Evolutionary conservation across 305 asterid species (phyloP), one percentile per base, ranked within the genome.

Genomic region (Fraxinus angustifolia): DNA sequence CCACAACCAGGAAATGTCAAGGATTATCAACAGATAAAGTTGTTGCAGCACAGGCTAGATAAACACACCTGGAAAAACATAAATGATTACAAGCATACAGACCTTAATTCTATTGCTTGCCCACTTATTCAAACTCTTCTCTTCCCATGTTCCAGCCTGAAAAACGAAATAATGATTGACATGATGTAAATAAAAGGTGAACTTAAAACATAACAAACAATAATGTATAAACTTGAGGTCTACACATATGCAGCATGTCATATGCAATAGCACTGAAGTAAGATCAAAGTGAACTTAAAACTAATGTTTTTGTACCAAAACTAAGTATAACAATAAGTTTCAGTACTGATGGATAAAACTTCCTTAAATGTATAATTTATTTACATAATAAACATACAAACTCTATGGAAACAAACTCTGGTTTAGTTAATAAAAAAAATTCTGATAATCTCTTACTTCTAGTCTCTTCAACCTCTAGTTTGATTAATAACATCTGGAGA

Each of bases 131-230:
- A 95, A 82, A 82, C 87, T 94, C 85, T 92, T 95, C 86, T 95
- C 99, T 87, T 94, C 98, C 99, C 99, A 95, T 10, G 99, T 95
- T 78, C 98, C 98, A 85, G 99, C 98, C 98, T 96, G 94, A 70
- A 83, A 86, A 83, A 45, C 10, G 2, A 79, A n/a, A 70, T 16
- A 70, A 31, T 17, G 36, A 11, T 67, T 28, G 38, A 70, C 42
- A 5, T 14, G 11, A 67, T 10, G 77, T 14, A 83, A 85, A 19
- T 38, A 21, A 34, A 30, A 1, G 35, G 42, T 16, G 40, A 33
- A 30, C 40, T 6, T 26, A 70, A 70, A 16, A 6, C 21, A 70
- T 70, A 31, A 28, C 65, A 70, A 33, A 28, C 38, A 26, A 62
- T 60, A 42, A 42, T 42, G 53, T 50, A 11, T 65, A 26, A 11